Conservation (phyloP, 73 alveolate genomes). For the Stentor coeruleus region DNA sequence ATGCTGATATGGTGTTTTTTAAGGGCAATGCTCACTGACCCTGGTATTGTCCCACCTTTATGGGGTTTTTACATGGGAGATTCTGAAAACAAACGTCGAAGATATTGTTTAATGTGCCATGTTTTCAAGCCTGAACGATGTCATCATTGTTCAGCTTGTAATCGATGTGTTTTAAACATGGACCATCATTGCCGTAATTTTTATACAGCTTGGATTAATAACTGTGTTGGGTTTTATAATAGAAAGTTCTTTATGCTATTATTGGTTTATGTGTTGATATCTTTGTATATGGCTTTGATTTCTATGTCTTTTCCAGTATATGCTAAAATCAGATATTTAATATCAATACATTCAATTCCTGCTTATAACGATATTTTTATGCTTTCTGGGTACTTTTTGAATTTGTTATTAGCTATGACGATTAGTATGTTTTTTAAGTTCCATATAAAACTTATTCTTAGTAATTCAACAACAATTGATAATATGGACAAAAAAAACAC, state of each 20-base stretch:
- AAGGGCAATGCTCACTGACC: constrained; percentile 88
- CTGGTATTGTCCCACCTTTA: constrained; percentile 95
- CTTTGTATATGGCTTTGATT: constrained; percentile 43
- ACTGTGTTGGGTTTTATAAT: constrained; percentile 94
- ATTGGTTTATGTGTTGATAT: constrained; percentile 65
- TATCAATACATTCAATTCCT: not conserved
- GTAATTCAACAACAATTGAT: constrained; percentile 92
- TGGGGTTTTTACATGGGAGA: constrained; percentile 95
- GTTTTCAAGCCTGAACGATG: constrained; percentile 95
- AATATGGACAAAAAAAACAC: constrained; percentile 71
- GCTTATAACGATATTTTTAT: constrained; percentile 28
- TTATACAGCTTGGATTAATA: constrained; percentile 81
- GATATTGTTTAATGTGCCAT: constrained; percentile 92
- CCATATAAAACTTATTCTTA: constrained; percentile 71
- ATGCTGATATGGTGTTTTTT: constrained; percentile 84
- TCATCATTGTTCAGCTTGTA: constrained; percentile 97
- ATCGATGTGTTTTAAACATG: constrained; percentile 94
- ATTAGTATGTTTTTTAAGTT: constrained; percentile 77
- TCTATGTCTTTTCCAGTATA: constrained; percentile 28
- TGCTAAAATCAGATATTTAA: not conserved
- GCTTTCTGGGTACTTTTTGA: constrained; percentile 38
- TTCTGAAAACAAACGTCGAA: constrained; percentile 76
- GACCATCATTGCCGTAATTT: constrained; percentile 86
- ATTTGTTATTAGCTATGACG: constrained; percentile 58
- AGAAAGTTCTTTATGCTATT: constrained; percentile 84